phyloP scores from a whole-genome alignment of 805 yeast species.

The Debaryomyces prosopidis region DNA sequence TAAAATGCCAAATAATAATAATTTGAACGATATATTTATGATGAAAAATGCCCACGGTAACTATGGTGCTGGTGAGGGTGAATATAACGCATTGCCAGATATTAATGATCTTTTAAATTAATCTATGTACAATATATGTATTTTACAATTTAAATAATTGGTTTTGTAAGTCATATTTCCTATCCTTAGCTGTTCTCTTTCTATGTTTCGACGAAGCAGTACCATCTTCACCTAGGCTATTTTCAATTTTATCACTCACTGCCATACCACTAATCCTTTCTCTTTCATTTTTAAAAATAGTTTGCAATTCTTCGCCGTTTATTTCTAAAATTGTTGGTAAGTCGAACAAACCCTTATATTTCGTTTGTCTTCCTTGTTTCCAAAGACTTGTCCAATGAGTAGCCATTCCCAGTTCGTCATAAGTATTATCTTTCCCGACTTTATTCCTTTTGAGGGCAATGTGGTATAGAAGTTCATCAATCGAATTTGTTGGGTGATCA shows the following conservation, averaged over 20 bases:
- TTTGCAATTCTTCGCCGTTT: conserved; percentile 22
- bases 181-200: conserved; percentile 44
- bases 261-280: conserved; percentile 27
- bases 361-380: conserved; percentile 52
- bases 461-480: conserved; percentile 53
- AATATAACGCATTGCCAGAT: conserved; percentile 24
- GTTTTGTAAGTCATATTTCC: conserved; percentile 41
- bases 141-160: conserved; percentile 34
- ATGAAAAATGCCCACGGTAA: conserved; percentile 14
- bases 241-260: conserved; percentile 27
- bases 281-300: conserved; percentile 26
- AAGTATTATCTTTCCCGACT: conserved; percentile 34
- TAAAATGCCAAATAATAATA: conserved; percentile 20
- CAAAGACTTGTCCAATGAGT: conserved; percentile 61
- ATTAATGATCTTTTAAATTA: conserved; percentile 15
- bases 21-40: conserved; percentile 16
- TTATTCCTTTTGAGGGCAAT: conserved; percentile 45
- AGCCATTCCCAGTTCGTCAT: conserved; percentile 63
- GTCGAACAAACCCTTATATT: conserved; percentile 37
- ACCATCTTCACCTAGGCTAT: conserved; percentile 42
- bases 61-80: conserved; percentile 26
- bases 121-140: conserved; percentile 1
- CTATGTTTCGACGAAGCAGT: conserved; percentile 34
- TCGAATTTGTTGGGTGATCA: conserved; percentile 68
- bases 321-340: conserved; percentile 30